Evolutionary conservation across 2,329 filamentous ascomycete species (phyloP), one percentile per base, ranked within the genome.

Genomic region (Ophiostoma tasmaniense): DNA sequence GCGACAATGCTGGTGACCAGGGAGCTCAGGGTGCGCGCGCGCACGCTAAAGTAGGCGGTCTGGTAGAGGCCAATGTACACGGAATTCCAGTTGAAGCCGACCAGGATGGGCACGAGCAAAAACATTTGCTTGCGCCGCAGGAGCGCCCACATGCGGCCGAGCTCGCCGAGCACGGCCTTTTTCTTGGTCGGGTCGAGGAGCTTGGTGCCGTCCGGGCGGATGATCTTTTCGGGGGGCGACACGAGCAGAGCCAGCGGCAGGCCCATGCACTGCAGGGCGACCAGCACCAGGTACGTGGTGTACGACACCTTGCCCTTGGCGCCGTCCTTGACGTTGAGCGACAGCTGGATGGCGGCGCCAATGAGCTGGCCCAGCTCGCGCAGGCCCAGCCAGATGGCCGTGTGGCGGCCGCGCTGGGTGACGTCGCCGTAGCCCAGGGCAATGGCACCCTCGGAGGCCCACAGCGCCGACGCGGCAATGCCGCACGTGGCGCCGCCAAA

Each of bases 341-440:
- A 37, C 33, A 64, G 62, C 62, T 64, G 62, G 62, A 64, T 64
- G 33, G 62, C 22, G n/a, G 62, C 62, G 33, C 62, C 62, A 35
- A 64, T 64, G 35, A 64, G 62, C 62, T 64, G 62, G 33, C 62
- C 62, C 35, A 64, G 62, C 62, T 64, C 62, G 35, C 62, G 62
- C 62, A 64, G 62, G n/a, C 62, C 62, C 17, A 64, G 62, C 62
- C 62, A 64, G 62, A 64, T 64, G 62, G 62, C 62, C 8, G 62
- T 64, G 62, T 64, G 35, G n/a, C 62, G 62, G 20, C 62, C 62
- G 30, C 62, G 62, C 33, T 35, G 30, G 20, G 8, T 22, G n/a
- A 64, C 62, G n/a, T 64, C 62, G 20, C 62, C 62, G 20, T 64
- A 64, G 62, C 62, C 62, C 5, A 64, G 62, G 2, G 62, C 62